Evolutionary conservation across 352 stramenopile genomes (phyloP), one percentile per base, ranked within the genome.

Genomic region (Pythium phragmitis): DNA sequence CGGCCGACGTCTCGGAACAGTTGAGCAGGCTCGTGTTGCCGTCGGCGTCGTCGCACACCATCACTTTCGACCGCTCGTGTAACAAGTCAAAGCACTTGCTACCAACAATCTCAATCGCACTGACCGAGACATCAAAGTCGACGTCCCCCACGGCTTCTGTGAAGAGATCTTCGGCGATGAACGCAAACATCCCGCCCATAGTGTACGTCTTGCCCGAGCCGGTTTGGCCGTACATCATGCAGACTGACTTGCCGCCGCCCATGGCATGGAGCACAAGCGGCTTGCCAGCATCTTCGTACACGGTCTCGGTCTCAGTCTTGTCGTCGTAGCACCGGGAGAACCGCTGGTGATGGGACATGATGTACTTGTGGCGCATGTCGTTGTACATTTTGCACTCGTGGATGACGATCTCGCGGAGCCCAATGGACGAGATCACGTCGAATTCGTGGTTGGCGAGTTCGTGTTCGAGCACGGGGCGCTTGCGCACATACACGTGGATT

Each of bases 311-410:
- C 37, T 80, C 74, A 9, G 80, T 75, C 13, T 76, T 70, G 39
- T 95, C 82, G 53, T 90, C 76, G 71, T 96, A 95, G 60, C 76
- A 85, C 33, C 76, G 82, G 26, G 85, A 92, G 60, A 89, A 93
- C 26, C 72, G 74, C 66, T 91, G 91, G 41, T 79, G 69, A 60
- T 85, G 83, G 19, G 75, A 87, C 33, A 90, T 86, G 53, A 96
- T 79, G 57, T 89, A 89, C 82, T 95, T 95, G 68, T 91, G 83
- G 37, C 79, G 79, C 89, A 97, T 97, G 58, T 97, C 90, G 9
- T 80, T 72, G 69, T 96, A 91, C 88, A 97, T 96, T 48, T 91
- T 83, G 72, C 86, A 94, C 69, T 96, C 89, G 69, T 97, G 86
- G 55, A 97, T 83, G 42, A 94, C 79, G 63, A 93, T 87, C 49